Evolutionary conservation across 495 filamentous ascomycete genomes (phyloP), one percentile per base, ranked within the genome.

Genomic region (Tetracladium setigerum): DNA sequence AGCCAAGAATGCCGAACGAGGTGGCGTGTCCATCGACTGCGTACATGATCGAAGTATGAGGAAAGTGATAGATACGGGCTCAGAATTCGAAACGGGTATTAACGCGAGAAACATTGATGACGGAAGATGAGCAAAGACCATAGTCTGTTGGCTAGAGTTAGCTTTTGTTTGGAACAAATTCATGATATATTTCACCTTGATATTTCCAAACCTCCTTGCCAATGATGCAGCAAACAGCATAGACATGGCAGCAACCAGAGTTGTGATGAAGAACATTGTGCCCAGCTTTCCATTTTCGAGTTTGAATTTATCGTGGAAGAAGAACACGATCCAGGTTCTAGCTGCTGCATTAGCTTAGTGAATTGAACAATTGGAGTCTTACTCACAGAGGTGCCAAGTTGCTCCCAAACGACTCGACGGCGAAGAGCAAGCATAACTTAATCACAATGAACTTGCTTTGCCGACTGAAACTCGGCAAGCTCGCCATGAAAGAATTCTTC

Each of bases 111-210:
- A 82, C 35, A 89, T 67, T 5, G 86, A 76, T 1, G 84, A 87
- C 1, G 87, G 87, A 4, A 87, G 72, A 56, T 92, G 87, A 2
- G 86, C 89, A 55, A 87, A 88, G 30, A 91, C 85, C 87, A 95
- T 95, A 5, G 87, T 88, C 66, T 77, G 46, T 13, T 38, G 18
- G 3, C 10, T 33, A 18, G 14, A 2, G n/a, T 48, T 19, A 43
- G 38, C 12, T 24, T 11, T 32, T 45, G 2, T 22, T 44, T 31
- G 7, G 13, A 5, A 27, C 9, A n/a, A 24, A 41, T 19, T 35
- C 30, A 4, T 32, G 42, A 30, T 7, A 17, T 7, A 24, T 24
- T 54, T 22, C 47, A 71, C 71, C 60, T 83, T 84, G 56, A 95
- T 74, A 30, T 89, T 76, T 1, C 89, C 89, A 37, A 94, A 80